Percentiles rank a stretch among this genome's conserved stretches.
Evolutionary conservation across 192 early-diverging fungal genomes (phyloP).

Genomic region (Rhizophlyctis rosea): DNA sequence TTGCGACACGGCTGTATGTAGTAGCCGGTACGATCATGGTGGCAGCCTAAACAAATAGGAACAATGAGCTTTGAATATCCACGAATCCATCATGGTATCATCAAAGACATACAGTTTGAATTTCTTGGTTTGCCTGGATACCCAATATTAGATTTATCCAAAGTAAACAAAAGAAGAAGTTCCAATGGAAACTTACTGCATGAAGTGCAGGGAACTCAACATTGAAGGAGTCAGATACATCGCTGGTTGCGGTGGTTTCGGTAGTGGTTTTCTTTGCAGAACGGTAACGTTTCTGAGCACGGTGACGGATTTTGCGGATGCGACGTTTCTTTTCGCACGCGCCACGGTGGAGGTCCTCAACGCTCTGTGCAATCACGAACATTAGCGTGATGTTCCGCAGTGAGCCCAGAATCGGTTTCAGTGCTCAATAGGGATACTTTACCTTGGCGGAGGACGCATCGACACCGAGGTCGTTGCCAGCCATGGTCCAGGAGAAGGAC

Average conservation of each 20-base stretch:
- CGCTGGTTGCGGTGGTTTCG: slow-evolving; percentile 3
- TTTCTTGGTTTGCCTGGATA: no score
- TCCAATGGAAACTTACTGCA: neutral
- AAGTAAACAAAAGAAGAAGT: no score
- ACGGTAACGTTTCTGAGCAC: slow-evolving; percentile 38
- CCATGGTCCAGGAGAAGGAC: slow-evolving; percentile 32
- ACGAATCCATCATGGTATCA: no score
- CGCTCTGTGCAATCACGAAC: no score
- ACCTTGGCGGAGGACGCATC: slow-evolving; percentile 44
- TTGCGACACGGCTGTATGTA: no score
- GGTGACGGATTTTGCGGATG: slow-evolving; percentile 31
- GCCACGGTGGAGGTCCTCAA: slow-evolving; percentile 40
- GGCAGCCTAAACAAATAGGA: no score
- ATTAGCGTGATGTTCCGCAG: neutral
- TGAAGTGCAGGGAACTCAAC: neutral
- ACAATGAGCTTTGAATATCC: no score
- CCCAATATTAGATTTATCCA: no score
- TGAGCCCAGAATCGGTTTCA: neutral
- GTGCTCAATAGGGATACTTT: neutral
- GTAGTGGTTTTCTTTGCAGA: no score
- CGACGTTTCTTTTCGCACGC: slow-evolving; percentile 11
- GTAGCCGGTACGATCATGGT: no score
- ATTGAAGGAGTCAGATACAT: neutral
- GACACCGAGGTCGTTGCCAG: slow-evolving; percentile 40
- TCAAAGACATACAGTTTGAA: no score